Conservation (phyloP, 2,329 filamentous ascomycete species). For the Fusarium tricinctum region DNA sequence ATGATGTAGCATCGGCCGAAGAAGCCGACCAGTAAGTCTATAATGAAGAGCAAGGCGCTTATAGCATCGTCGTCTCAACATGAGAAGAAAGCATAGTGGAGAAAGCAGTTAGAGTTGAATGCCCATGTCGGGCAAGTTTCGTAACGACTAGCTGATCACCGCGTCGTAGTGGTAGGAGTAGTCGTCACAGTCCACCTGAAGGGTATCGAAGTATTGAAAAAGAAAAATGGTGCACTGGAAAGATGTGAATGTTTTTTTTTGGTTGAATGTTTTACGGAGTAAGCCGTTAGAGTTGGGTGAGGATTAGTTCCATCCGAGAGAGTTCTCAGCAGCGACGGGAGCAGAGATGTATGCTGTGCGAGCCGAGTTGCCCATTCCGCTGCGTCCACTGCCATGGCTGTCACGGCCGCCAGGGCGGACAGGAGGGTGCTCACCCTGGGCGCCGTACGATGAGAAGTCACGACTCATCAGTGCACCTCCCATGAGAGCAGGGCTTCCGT, state of each 20-base stretch:
- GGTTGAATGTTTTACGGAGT: conserved; percentile 30
- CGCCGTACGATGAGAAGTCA: conserved; percentile 69
- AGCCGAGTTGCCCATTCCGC: conserved; percentile 66
- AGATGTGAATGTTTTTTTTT: conserved; percentile 40
- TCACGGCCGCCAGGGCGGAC: conserved; percentile 60
- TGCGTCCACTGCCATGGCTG: conserved; percentile 76
- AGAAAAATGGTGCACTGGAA: conserved; percentile 45
- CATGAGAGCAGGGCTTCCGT: conserved; percentile 74
- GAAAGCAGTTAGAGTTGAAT: conserved; percentile 47
- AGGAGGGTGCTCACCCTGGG: conserved; percentile 48
- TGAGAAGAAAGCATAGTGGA: conserved; percentile 41
- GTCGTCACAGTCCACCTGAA: conserved; percentile 50
- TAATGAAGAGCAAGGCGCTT: conserved; percentile 45
- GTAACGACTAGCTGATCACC: conserved; percentile 32
- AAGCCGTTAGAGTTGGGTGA: conserved; percentile 22
- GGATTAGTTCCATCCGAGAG: conserved; percentile 89
- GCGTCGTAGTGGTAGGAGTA: conserved; percentile 42
- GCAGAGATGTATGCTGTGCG: conserved; percentile 82
- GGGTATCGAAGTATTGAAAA: conserved; percentile 54
- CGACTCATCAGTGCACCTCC: conserved; percentile 74
- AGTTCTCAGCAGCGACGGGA: conserved; percentile 93
- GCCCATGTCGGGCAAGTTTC: conserved; percentile 32
- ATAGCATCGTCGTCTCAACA: conserved; percentile 41
- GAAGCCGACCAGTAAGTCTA: conserved; percentile 48
- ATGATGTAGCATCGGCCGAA: conserved; percentile 37